These are phyloP conservation scores for Termitomyces sp. DNA, from an alignment of 1,284 basidiomycete genomes.

Conservation along the genomic window DNA sequence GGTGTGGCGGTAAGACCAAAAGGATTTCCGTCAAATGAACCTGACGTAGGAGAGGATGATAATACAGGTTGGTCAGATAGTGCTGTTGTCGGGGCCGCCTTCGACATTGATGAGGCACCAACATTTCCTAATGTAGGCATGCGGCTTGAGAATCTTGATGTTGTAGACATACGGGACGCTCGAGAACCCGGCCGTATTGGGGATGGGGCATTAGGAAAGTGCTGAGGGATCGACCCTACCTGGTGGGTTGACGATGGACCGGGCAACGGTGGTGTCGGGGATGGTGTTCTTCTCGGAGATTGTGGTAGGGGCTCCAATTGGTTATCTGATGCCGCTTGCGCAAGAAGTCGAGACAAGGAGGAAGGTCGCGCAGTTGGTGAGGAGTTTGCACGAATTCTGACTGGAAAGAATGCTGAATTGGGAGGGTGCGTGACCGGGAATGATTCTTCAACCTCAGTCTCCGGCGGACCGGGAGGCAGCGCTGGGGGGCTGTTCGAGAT, in stretches of 20 bases:
- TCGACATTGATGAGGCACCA: constrained; percentile 36
- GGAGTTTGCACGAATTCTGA: constrained; percentile 59
- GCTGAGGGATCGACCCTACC: constrained; percentile 25
- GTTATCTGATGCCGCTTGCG: constrained; percentile 54
- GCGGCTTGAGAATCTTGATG: constrained; percentile 59
- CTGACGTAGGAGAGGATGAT: constrained; percentile 36
- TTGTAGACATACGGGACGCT: constrained; percentile 57
- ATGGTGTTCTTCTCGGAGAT: constrained; percentile 22
- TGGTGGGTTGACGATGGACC: constrained; percentile 29
- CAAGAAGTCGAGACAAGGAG: constrained; percentile 68
- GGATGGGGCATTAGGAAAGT: constrained; percentile 36
- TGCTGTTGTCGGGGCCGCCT: constrained; percentile 66
- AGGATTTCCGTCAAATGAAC: constrained; percentile 32
- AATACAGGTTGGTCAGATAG: constrained; percentile 49
- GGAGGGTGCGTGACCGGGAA: constrained; percentile 57
- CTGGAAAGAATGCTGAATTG: constrained; percentile 58
- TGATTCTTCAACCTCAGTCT: constrained; percentile 62
- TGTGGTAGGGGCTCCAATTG: constrained; percentile 26
- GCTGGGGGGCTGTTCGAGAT: constrained; percentile 27
- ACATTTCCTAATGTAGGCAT: constrained; percentile 50
- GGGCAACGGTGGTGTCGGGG: constrained; percentile 30
- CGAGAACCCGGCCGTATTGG: constrained; percentile 64
- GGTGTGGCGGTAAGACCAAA: constrained; percentile 39
- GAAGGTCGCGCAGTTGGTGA: constrained; percentile 66
- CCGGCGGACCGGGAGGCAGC: constrained; percentile 51